Evolutionary conservation across 108 stramenopile genomes (phyloP).

Genomic region (Nitzschia inconspicua): DNA sequence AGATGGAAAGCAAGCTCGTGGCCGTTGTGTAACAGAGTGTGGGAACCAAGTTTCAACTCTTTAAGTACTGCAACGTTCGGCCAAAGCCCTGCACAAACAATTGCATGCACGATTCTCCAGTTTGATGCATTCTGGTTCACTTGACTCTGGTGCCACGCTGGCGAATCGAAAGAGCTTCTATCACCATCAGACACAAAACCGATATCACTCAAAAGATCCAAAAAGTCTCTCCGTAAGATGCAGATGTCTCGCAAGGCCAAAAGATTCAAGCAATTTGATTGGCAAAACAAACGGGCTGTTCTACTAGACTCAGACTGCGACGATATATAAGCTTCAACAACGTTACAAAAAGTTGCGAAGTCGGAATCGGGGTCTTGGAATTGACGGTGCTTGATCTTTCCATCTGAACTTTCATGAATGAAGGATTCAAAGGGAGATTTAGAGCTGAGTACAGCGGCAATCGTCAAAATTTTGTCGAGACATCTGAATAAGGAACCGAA

Average conservation of each 20-base stretch:
- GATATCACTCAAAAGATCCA: constrained; percentile 71
- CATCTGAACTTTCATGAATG: constrained; percentile 54
- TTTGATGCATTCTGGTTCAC: constrained; percentile 46
- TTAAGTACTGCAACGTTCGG: constrained; percentile 80
- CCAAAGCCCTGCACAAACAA: constrained; percentile 92
- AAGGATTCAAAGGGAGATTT: constrained; percentile 80
- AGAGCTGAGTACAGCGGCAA: constrained; percentile 72
- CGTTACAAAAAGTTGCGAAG: constrained; percentile 84
- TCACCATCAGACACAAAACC: constrained; percentile 63
- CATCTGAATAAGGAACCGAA: constrained; percentile 69
- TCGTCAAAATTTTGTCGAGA: constrained; percentile 76
- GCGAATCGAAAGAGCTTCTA: constrained; percentile 4
- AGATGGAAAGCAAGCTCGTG: constrained; percentile 61
- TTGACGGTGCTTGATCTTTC: constrained; percentile 64
- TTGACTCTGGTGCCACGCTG: constrained; percentile 8
- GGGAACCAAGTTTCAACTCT: constrained; percentile 3
- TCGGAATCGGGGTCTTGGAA: constrained; percentile 77
- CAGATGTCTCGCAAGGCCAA: constrained; percentile 71
- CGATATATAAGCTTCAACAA: constrained; percentile 74
- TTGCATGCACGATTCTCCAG: constrained; percentile 65
- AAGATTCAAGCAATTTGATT: constrained; percentile 69
- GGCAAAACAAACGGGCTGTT: constrained; percentile 53
- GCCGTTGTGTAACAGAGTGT: constrained; percentile 41
- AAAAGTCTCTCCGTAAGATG: constrained; percentile 71
- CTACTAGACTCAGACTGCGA: constrained; percentile 16